Evolutionary conservation across 768 basidiomycete genomes (phyloP).

Genomic region (Porpolomopsis calyptriformis): DNA sequence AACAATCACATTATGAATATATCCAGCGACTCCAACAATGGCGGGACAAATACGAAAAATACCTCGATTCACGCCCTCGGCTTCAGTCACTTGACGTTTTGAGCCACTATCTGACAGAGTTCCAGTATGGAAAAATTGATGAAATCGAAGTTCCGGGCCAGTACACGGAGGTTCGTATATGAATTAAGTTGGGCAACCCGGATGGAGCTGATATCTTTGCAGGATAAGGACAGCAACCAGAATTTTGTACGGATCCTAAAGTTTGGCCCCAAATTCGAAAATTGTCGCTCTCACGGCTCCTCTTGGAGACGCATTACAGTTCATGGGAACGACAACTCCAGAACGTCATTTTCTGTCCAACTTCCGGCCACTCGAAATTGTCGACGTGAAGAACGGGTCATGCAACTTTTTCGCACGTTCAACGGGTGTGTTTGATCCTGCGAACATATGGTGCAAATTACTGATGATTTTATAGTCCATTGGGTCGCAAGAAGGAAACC

Average conservation of each 20-base stretch:
- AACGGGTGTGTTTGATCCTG: constrained; percentile 52
- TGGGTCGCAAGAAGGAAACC: constrained; percentile 82
- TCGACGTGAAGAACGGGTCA: constrained; percentile 85
- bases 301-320: constrained; percentile 88
- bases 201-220: too few species aligned
- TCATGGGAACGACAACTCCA: constrained; percentile 84
- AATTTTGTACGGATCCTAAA: constrained; percentile 85
- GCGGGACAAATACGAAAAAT: constrained; percentile 82
- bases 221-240: constrained; percentile 94
- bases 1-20: constrained; percentile 77
- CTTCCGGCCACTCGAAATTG: constrained; percentile 75
- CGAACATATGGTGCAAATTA: constrained; percentile 1
- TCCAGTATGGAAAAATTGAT: constrained; percentile 95
- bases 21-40: constrained; percentile 83
- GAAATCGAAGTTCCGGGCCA: constrained; percentile 99
- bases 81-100: constrained; percentile 76
- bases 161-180: constrained; percentile 75
- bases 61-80: constrained; percentile 74
- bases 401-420: constrained; percentile 89
- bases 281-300: constrained; percentile 74
- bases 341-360: constrained; percentile 84
- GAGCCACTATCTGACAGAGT: constrained; percentile 92
- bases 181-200: too few species aligned
- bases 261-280: constrained; percentile 84
- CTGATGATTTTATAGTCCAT: constrained; percentile 39